A percentile compares a stretch with the other conserved stretches of the same genome.
Conservation (phyloP, 2,329 filamentous ascomycete species). For the Lasiodiplodia sp. region DNA sequence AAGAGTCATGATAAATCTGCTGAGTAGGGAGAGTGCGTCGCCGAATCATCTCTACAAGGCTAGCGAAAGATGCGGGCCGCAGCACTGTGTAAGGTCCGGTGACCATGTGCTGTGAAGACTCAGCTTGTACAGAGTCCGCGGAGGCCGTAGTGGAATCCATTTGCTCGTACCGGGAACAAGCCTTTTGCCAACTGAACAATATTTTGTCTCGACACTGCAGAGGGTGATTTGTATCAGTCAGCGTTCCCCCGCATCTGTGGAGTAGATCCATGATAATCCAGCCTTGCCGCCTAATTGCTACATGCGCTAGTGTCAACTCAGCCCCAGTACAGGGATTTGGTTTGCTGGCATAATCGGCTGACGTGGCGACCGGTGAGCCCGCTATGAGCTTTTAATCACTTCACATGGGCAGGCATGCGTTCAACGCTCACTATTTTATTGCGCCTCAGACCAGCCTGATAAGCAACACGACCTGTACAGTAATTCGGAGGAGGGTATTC, state of each 20-base stretch:
- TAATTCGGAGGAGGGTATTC: too few species aligned
- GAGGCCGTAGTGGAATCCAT: background rate
- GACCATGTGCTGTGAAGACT: background rate
- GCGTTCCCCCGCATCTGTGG: background rate
- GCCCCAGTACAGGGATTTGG: background rate
- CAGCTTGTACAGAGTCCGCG: background rate
- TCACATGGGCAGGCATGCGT: background rate
- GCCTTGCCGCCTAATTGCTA: background rate
- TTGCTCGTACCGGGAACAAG: too few species aligned
- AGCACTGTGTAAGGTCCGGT: background rate
- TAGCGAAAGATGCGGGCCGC: background rate
- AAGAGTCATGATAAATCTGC: background rate
- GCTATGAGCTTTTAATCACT: background rate
- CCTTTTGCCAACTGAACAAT: too few species aligned
- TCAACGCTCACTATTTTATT: too few species aligned
- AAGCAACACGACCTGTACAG: too few species aligned
- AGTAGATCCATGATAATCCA: background rate
- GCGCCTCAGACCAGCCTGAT: too few species aligned
- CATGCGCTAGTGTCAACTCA: background rate
- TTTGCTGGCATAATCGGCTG: background rate
- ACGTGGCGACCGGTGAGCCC: constrained; percentile 6
- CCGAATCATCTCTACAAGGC: background rate
- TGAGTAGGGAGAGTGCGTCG: background rate
- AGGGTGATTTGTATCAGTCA: background rate
- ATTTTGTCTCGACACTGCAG: background rate